These are phyloP conservation scores for Dryadomyces quercivorus DNA, from an alignment of 2,329 filamentous ascomycete species.

Conservation along the genomic window DNA sequence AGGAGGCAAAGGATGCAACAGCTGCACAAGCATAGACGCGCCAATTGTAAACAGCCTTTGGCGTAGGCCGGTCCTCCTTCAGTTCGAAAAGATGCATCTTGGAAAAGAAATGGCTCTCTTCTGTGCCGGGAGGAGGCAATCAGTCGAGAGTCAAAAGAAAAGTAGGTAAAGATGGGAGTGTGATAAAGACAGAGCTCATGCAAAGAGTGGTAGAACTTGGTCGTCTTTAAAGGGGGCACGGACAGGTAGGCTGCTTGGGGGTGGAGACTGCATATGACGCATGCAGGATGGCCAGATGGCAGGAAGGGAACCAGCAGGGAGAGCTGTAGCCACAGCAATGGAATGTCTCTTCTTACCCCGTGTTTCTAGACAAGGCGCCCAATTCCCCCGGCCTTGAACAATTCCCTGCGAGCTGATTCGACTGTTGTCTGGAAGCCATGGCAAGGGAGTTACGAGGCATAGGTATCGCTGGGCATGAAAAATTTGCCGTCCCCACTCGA, in stretches of 20 bases:
- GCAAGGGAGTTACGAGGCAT: neutral
- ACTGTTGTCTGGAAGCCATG: neutral
- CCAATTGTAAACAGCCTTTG: slow-evolving; percentile 47
- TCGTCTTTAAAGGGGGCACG: too few relatives aligned
- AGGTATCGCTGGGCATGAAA: neutral
- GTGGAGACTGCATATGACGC: too few relatives aligned
- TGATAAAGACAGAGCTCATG: too few relatives aligned
- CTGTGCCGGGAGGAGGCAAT: too few relatives aligned
- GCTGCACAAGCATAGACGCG: slow-evolving; percentile 42
- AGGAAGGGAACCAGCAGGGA: too few relatives aligned
- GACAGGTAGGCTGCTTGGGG: too few relatives aligned
- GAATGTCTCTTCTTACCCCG: too few relatives aligned
- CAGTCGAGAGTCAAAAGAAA: neutral
- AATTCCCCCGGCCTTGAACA: neutral
- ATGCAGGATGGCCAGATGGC: too few relatives aligned
- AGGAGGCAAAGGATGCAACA: slow-evolving; percentile 43
- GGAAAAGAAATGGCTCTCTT: neutral
- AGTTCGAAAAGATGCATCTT: slow-evolving; percentile 31
- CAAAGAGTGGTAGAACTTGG: too few relatives aligned
- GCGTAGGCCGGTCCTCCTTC: slow-evolving; percentile 45
- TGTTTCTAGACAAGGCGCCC: too few relatives aligned
- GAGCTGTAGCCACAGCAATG: too few relatives aligned
- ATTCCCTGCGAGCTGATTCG: neutral
- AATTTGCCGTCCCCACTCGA: neutral
- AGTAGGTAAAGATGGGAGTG: neutral